A percentile compares a stretch with the other conserved stretches of the same genome.
phyloP scores from a whole-genome alignment of 202 grass and related monocot genomes.

The Eragrostis tef region DNA sequence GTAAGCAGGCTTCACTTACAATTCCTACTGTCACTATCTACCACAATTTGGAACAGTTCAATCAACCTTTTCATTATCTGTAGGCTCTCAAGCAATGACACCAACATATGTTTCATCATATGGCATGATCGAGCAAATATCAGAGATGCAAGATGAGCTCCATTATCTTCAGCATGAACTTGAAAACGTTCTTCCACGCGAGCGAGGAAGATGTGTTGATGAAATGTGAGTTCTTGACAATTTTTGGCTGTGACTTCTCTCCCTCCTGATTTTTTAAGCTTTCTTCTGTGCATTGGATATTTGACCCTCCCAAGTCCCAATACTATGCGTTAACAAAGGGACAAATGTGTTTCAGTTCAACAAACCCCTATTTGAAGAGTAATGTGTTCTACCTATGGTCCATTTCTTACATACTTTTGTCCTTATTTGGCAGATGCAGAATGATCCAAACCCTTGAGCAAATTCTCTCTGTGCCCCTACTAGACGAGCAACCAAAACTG shows the following conservation, averaged over 20 bases:
- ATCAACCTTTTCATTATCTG: slow-evolving; percentile 33
- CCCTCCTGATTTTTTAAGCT: slow-evolving; percentile 13
- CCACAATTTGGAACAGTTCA: slow-evolving; percentile 28
- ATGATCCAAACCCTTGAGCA: slow-evolving; percentile 79
- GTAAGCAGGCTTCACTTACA: slow-evolving; percentile 45
- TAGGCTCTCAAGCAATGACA: slow-evolving; percentile 60
- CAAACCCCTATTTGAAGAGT: neutral
- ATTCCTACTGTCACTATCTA: neutral
- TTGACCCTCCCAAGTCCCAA: neutral
- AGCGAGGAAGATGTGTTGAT: slow-evolving; percentile 74
- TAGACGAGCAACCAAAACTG: slow-evolving; percentile 65
- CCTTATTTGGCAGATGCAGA: slow-evolving; percentile 64
- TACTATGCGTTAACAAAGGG: neutral
- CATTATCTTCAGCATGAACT: slow-evolving; percentile 73
- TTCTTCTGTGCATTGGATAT: slow-evolving; percentile 24
- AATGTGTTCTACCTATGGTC: slow-evolving; percentile 3
- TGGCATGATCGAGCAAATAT: slow-evolving; percentile 83
- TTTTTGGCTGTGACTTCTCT: neutral
- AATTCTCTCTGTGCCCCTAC: slow-evolving; percentile 63
- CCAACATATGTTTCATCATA: slow-evolving; percentile 79
- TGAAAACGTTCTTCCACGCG: slow-evolving; percentile 78
- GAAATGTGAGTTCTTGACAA: slow-evolving; percentile 58
- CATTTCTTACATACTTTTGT: slow-evolving; percentile 10
- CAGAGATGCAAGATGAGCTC: slow-evolving; percentile 66
- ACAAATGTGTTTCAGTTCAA: neutral